phyloP scores from a whole-genome alignment of 495 filamentous ascomycete genomes.

The Ramalina peruviana region DNA sequence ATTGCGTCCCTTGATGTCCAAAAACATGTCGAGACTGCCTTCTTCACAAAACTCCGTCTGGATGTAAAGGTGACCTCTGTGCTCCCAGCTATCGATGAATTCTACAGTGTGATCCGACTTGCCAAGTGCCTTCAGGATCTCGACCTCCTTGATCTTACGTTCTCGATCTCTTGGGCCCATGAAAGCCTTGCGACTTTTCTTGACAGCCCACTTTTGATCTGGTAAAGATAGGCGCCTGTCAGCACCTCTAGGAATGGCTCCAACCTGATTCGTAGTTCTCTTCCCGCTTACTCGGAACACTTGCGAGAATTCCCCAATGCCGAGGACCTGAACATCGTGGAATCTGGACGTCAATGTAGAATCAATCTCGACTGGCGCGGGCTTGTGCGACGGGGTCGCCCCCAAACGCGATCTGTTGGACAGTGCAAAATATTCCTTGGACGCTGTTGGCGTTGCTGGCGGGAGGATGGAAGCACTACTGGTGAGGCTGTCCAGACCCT shows the following conservation, averaged over 20 bases:
- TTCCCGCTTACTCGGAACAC: constrained; percentile 67
- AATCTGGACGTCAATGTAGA: constrained; percentile 55
- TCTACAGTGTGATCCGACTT: constrained; percentile 71
- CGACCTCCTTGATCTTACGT: constrained; percentile 66
- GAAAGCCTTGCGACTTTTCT: constrained; percentile 75
- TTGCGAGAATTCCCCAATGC: constrained; percentile 81
- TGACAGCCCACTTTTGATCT: constrained; percentile 70
- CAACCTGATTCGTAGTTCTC: constrained; percentile 24
- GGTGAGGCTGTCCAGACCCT: constrained; percentile 26
- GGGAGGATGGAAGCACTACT: constrained; percentile 34
- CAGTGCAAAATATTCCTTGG: constrained; percentile 43
- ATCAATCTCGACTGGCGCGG: constrained; percentile 54
- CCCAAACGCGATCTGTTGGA: constrained; percentile 33
- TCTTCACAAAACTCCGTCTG: constrained; percentile 94
- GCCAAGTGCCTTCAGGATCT: constrained; percentile 54
- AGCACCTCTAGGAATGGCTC: constrained; percentile 31
- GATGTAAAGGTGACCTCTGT: constrained; percentile 71
- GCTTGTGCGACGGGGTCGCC: constrained; percentile 39
- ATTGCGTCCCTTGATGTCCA: constrained; percentile 60
- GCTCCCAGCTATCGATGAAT: constrained; percentile 75
- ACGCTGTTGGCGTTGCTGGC: constrained; percentile 68
- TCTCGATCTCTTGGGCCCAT: constrained; percentile 59
- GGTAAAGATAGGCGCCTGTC: constrained; percentile 24
- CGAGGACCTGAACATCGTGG: constrained; percentile 58
- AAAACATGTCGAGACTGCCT: constrained; percentile 73